A percentile compares a stretch with the other conserved stretches of the same genome.
Conservation (phyloP, 164 flowering plant genomes). For the Piper longum region DNA sequence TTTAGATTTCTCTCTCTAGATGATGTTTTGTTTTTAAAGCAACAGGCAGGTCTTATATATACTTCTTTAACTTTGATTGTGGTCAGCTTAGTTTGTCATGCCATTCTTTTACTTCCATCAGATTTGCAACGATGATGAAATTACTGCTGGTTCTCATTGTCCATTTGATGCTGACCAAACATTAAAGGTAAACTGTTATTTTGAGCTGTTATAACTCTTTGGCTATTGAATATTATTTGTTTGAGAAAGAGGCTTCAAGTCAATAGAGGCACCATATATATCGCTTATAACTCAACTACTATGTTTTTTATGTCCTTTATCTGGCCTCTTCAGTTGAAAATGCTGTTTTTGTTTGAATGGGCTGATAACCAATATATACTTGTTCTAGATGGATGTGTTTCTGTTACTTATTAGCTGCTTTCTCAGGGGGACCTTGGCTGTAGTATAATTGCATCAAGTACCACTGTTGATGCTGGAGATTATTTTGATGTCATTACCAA, state of each 20-base stretch:
- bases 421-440: slow-evolving; percentile 30
- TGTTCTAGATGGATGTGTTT: not conserved
- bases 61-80: slow-evolving; percentile 1
- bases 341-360: not conserved
- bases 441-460: slow-evolving; percentile 8
- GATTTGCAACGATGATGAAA: slow-evolving; percentile 5
- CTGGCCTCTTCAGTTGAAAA: not conserved
- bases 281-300: no score
- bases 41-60: slow-evolving; percentile 34
- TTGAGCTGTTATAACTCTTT: not conserved
- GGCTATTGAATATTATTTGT: not conserved
- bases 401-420: not conserved
- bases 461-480: slow-evolving; percentile 14
- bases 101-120: not conserved
- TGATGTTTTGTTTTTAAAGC: slow-evolving; percentile 44
- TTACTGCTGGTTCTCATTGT: slow-evolving; percentile 4
- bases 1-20: slow-evolving; percentile 53
- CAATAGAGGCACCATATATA: no score
- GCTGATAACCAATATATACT: not conserved
- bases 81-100: not conserved
- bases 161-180: slow-evolving; percentile 3
- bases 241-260: not conserved
- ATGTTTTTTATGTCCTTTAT: not conserved
- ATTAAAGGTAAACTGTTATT: slow-evolving; percentile 1
- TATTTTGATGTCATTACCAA: slow-evolving; percentile 14